These are phyloP conservation scores for Coix lacrymajobi DNA, from an alignment of 176 grass and related monocot species.

Conservation along the genomic window DNA sequence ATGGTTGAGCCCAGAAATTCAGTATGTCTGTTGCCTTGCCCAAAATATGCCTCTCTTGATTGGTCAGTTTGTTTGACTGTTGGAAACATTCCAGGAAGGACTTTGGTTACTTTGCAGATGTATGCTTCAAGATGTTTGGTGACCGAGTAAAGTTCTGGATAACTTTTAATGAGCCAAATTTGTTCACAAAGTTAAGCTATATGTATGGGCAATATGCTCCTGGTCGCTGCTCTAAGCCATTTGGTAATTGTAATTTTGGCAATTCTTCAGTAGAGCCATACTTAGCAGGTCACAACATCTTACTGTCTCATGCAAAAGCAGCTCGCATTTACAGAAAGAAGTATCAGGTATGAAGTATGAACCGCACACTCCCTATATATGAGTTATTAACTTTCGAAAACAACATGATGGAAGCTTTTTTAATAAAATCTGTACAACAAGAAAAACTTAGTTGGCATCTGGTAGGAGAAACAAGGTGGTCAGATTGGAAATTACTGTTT, in stretches of 20 bases:
- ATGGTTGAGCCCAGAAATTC: slow-evolving; percentile 61
- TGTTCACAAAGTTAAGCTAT: slow-evolving; percentile 19
- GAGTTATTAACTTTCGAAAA: background rate
- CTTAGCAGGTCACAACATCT: slow-evolving; percentile 55
- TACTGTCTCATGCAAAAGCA: slow-evolving; percentile 58
- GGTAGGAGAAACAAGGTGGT: slow-evolving; percentile 42
- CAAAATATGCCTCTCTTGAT: background rate
- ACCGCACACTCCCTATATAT: background rate
- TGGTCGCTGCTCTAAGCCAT: slow-evolving; percentile 44
- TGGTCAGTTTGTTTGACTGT: background rate
- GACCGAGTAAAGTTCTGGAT: slow-evolving; percentile 55
- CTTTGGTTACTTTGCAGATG: slow-evolving; percentile 42
- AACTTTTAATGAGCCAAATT: slow-evolving; percentile 57
- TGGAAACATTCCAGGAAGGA: slow-evolving; percentile 50
- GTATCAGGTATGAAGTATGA: slow-evolving; percentile 9
- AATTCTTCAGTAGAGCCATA: slow-evolving; percentile 72
- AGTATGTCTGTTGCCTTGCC: slow-evolving; percentile 29
- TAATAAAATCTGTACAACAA: background rate
- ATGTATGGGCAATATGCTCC: slow-evolving; percentile 32
- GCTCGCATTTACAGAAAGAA: slow-evolving; percentile 50
- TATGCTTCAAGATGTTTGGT: slow-evolving; percentile 65
- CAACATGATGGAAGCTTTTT: background rate
- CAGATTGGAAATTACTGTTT: slow-evolving; percentile 34
- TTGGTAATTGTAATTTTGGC: slow-evolving; percentile 45
- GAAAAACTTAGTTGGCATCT: background rate